Base-by-base conservation (phyloP, 805 yeast genomes). In the Pichia pseudocactophila region DNA sequence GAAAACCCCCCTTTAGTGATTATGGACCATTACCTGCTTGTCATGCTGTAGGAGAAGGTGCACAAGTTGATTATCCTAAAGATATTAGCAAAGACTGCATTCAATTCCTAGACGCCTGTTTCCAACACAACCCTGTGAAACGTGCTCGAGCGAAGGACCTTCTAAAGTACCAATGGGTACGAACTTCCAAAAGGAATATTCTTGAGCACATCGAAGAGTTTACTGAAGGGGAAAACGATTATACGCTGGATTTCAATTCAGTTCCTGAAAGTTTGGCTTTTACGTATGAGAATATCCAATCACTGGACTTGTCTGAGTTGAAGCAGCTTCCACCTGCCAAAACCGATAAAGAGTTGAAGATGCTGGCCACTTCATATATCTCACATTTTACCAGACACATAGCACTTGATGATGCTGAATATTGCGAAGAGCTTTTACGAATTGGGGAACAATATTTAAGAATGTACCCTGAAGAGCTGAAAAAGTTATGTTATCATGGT, bases 1-100 rank as follows among this genome's bases (percentile, higher is more conserved):
- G 87, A 0, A 71, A 76, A 39, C 97, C 98, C 0, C 96, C 97
- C 0, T 87, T 86, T 54, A 80, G 81, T 47, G 79, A 85, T 36
- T 64, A 78, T 40, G 78, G 78, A 44, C 81, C 82, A 9, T 78
- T 84, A 78, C 82, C 86, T 1, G 86, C 92, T 0, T 66, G 86
- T 44, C 94, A 82, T 63, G 88, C 92, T 0, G 82, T 86, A 40
- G 95, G 86, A 0, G 75, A 81, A 6, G 86, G 83, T 40, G 82
- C 76, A 15, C 70, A 71, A 42, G 87, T 90, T 2, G 79, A 81
- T 1, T 61, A 84, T 17, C 95, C 95, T 0, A 61, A 66, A 3
- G 36, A 47, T 3, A 41, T 51, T 8, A 48, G 56, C 1, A 37
- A 28, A 10, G 47, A 49, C 19, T 52, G 59, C 37, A 42, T 39